Conservation (phyloP, 495 filamentous ascomycete species). For the Massariosphaeria phaeospora region DNA sequence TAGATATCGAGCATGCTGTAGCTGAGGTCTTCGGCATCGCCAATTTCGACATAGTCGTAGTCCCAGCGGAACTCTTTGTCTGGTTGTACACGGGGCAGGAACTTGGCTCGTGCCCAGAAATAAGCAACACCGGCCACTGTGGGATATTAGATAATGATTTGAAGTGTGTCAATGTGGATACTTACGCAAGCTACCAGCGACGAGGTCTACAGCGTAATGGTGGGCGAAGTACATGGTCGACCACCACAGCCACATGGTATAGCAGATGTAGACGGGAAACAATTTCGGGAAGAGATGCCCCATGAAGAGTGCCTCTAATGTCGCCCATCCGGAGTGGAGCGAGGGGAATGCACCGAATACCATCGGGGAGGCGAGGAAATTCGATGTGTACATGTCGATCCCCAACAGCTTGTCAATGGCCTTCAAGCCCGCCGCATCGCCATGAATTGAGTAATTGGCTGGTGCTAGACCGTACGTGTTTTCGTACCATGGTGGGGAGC, state of each 20-base stretch:
- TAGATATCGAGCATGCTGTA: constrained; percentile 56
- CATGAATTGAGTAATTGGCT: constrained; percentile 84
- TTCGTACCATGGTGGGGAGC: constrained; percentile 93
- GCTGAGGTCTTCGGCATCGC: constrained; percentile 52
- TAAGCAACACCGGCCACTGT: constrained; percentile 69
- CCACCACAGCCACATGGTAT: constrained; percentile 93
- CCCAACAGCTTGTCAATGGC: constrained; percentile 86
- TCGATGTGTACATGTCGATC: constrained; percentile 84
- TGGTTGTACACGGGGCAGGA: constrained; percentile 70
- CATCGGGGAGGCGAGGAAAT: constrained; percentile 79
- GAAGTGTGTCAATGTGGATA: constrained; percentile 6
- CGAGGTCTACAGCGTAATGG: constrained; percentile 90
- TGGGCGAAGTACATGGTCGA: constrained; percentile 97
- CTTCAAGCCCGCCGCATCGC: constrained; percentile 80
- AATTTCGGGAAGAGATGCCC: constrained; percentile 79
- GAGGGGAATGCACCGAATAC: constrained; percentile 95
- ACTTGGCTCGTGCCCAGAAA: constrained; percentile 72
- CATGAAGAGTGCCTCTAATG: constrained; percentile 88
- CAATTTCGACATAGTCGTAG: constrained; percentile 87
- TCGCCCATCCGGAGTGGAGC: constrained; percentile 78
- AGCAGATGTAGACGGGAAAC: constrained; percentile 68
- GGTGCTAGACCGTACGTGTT: constrained; percentile 81
- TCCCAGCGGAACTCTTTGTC: constrained; percentile 90
- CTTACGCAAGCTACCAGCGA: constrained; percentile 69
- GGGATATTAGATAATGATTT: constrained; percentile 9